Percentiles rank a stretch among this genome's conserved stretches.
Conservation (phyloP, 495 filamentous ascomycete species). For the Umbilicaria muhlenbergii region DNA sequence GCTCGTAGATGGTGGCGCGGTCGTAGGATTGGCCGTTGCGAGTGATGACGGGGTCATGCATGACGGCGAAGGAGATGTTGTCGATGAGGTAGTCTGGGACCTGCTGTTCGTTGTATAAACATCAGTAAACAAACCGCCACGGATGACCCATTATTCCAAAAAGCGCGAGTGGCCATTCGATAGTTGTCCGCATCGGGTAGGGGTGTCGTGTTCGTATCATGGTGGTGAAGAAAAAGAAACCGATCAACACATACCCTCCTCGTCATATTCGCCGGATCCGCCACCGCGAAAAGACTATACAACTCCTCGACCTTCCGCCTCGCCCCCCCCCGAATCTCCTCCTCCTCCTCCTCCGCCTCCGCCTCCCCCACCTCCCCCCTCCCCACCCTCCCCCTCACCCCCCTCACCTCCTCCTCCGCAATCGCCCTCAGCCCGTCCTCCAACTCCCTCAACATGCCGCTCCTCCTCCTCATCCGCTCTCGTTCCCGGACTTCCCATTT, state of each 20-base stretch:
- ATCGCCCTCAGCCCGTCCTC: conserved; percentile 26
- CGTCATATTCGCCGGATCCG: conserved; percentile 33
- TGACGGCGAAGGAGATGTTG: conserved; percentile 77
- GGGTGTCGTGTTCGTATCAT: not conserved
- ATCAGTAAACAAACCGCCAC: conserved; percentile 4
- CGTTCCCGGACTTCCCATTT: conserved; percentile 32
- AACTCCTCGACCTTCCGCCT: conserved; percentile 48
- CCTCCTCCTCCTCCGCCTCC: conserved; percentile 32
- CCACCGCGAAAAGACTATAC: conserved; percentile 43
- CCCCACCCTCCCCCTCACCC: conserved; percentile 25
- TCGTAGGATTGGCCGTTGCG: conserved; percentile 84
- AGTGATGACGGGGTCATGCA: conserved; percentile 86
- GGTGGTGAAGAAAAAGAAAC: not conserved
- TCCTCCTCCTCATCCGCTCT: conserved; percentile 28
- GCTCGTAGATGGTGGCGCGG: conserved; percentile 71
- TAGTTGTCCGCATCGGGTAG: not conserved
- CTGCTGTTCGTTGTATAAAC: conserved; percentile 22
- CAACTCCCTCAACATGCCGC: conserved; percentile 36
- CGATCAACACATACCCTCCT: conserved; percentile 28
- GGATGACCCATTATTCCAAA: not conserved
- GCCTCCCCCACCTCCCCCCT: conserved; percentile 25
- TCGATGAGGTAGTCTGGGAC: conserved; percentile 84
- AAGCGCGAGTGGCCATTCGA: no score
- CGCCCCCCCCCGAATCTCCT: conserved; percentile 26
- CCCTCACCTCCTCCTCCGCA: conserved; percentile 30